phyloP scores from a whole-genome alignment of 2,329 filamentous ascomycete genomes.

The Escovopsis sp. region DNA sequence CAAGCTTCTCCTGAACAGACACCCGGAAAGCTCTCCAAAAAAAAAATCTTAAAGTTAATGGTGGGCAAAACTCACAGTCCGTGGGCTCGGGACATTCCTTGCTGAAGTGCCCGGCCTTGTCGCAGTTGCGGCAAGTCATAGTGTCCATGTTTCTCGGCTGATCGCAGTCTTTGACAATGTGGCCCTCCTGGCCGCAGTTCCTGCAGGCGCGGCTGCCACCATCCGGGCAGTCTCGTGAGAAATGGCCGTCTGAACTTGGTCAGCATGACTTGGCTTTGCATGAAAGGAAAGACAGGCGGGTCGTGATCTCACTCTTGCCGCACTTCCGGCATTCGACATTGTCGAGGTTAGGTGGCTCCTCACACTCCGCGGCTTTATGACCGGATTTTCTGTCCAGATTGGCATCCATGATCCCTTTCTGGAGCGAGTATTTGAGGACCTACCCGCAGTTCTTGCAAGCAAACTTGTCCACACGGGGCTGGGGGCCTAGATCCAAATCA shows the following conservation, averaged over 20 bases:
- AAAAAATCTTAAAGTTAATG: too few species aligned
- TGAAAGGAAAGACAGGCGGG: not conserved
- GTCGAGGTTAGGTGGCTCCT: conserved; percentile 46
- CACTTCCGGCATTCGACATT: conserved; percentile 54
- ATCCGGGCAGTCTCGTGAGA: conserved; percentile 48
- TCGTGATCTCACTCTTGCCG: conserved; percentile 35
- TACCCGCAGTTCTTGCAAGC: conserved; percentile 56
- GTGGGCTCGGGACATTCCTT: conserved; percentile 47
- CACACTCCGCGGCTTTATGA: conserved; percentile 35
- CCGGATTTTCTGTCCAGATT: conserved; percentile 27
- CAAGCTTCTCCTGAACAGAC: too few species aligned
- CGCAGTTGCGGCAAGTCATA: conserved; percentile 47
- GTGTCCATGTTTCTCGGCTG: conserved; percentile 26
- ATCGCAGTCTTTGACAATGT: conserved; percentile 37
- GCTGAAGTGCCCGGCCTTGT: conserved; percentile 44
- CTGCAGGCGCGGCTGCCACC: conserved; percentile 39
- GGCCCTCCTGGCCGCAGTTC: conserved; percentile 51
- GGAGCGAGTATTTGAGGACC: conserved; percentile 8
- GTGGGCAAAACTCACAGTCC: conserved; percentile 17
- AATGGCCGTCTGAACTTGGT: conserved; percentile 38
- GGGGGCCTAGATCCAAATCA: conserved; percentile 27
- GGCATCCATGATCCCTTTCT: not conserved
- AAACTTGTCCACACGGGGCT: conserved; percentile 47
- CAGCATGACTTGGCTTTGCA: conserved; percentile 2
- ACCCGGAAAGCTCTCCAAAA: too few species aligned